Evolutionary conservation across 2,329 filamentous ascomycete genomes (phyloP).

Genomic region (Trichophyton verrucosum): DNA sequence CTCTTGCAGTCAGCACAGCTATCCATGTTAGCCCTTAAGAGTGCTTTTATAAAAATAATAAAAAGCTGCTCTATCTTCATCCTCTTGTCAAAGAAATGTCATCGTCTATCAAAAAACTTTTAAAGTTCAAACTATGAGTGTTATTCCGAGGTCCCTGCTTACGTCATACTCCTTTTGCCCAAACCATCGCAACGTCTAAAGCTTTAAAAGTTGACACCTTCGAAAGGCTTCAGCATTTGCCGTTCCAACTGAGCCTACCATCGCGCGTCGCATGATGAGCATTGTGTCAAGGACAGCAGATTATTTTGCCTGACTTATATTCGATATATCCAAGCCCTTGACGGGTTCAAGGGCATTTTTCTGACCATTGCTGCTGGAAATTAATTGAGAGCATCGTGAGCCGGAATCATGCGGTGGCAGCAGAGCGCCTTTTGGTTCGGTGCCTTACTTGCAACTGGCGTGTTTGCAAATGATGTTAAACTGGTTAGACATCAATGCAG

Average conservation of each 20-base stretch:
- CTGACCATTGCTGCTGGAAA: not conserved
- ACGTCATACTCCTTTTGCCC: not conserved
- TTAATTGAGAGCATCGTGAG: not conserved
- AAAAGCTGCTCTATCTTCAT: not conserved
- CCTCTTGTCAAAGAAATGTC: not conserved
- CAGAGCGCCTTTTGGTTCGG: conserved; percentile 26
- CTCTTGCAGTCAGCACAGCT: conserved; percentile 19
- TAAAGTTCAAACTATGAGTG: not conserved
- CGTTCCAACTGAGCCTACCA: not conserved
- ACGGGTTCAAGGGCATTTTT: not conserved
- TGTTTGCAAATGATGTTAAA: conserved; percentile 35
- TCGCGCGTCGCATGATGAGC: not conserved
- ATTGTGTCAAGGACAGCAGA: not conserved
- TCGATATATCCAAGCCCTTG: not conserved
- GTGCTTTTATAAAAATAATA: not conserved
- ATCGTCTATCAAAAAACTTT: not conserved
- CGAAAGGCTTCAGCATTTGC: not conserved
- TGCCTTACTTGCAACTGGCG: conserved; percentile 27
- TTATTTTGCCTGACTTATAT: not conserved
- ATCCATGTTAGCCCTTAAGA: conserved; percentile 9
- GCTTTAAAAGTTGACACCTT: not conserved
- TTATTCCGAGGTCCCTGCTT: conserved; percentile 2
- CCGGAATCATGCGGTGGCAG: conserved; percentile 29
- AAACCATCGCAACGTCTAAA: not conserved
- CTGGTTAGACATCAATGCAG: conserved; percentile 24